Conservation (phyloP, 192 early-diverging fungal genomes). For the Geranomyces variabilis region DNA sequence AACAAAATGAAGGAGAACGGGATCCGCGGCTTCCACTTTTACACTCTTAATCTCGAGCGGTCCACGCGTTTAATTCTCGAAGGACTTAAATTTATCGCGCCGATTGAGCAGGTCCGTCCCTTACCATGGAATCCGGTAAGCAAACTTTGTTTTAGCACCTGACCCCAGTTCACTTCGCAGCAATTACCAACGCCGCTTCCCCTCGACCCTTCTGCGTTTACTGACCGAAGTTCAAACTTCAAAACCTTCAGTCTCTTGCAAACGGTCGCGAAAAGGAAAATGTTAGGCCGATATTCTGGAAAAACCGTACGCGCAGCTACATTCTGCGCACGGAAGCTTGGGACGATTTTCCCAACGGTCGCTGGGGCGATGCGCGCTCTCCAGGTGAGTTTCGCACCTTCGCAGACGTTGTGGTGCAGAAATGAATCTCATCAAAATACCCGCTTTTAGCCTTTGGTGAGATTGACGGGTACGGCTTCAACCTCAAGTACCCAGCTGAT, state of each 20-base stretch:
- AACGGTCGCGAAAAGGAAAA: conserved; percentile 89
- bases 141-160: background rate
- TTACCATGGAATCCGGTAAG: conserved; percentile 82
- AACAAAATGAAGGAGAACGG: conserved; percentile 69
- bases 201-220: background rate
- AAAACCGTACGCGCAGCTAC: conserved; percentile 91
- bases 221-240: conserved; percentile 14
- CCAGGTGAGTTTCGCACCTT: conserved; percentile 66
- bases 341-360: conserved; percentile 98
- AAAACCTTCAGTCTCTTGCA: conserved; percentile 64
- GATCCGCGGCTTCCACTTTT: conserved; percentile 88
- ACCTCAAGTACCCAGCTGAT: conserved; percentile 69
- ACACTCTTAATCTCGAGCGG: conserved; percentile 90
- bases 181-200: background rate
- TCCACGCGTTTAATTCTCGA: conserved; percentile 88
- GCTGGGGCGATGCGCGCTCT: conserved; percentile 97
- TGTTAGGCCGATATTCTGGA: conserved; percentile 99
- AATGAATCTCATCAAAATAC: background rate
- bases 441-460: conserved; percentile 49
- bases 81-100: conserved; percentile 74
- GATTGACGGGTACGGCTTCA: conserved; percentile 77
- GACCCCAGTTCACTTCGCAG: background rate
- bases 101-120: conserved; percentile 68
- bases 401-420: background rate
- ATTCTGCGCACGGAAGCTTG: conserved; percentile 86